Evolutionary conservation across 2,329 filamentous ascomycete genomes (phyloP).

Genomic region (Ophiostoma piceae): DNA sequence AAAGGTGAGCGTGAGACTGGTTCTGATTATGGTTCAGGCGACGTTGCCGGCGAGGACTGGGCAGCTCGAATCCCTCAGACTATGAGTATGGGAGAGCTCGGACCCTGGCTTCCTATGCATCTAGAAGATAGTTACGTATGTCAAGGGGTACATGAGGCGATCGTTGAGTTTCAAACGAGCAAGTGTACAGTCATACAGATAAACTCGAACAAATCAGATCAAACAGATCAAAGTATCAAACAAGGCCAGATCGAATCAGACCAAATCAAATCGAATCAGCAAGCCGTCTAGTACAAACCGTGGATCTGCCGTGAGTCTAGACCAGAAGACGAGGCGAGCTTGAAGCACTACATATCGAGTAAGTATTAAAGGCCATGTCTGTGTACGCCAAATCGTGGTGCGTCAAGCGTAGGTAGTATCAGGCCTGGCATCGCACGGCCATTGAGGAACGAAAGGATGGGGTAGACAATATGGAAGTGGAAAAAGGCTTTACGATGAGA

Average conservation of each 20-base stretch:
- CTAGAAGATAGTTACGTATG: not conserved
- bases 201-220: too few relatives aligned
- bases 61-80: not conserved
- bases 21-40: not conserved
- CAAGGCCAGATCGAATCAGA: too few relatives aligned
- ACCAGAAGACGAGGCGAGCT: not conserved
- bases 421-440: not conserved
- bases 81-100: not conserved
- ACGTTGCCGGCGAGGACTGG: not conserved
- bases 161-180: not conserved
- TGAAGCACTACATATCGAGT: not conserved
- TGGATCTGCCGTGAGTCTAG: not conserved
- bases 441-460: not conserved
- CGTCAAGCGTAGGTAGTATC: not conserved
- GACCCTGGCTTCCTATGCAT: conserved; percentile 7
- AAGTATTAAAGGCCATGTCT: not conserved
- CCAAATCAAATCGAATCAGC: too few relatives aligned
- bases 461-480: not conserved
- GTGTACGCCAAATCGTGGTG: not conserved
- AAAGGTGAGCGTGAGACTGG: not conserved
- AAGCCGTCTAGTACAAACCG: conserved; percentile 2
- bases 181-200: not conserved
- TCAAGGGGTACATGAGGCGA: not conserved
- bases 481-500: not conserved
- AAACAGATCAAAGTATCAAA: too few relatives aligned